Percentiles rank a stretch among this genome's conserved stretches.
Conservation (phyloP, 257 asterid genomes). For the Solanum corneliomulleri region DNA sequence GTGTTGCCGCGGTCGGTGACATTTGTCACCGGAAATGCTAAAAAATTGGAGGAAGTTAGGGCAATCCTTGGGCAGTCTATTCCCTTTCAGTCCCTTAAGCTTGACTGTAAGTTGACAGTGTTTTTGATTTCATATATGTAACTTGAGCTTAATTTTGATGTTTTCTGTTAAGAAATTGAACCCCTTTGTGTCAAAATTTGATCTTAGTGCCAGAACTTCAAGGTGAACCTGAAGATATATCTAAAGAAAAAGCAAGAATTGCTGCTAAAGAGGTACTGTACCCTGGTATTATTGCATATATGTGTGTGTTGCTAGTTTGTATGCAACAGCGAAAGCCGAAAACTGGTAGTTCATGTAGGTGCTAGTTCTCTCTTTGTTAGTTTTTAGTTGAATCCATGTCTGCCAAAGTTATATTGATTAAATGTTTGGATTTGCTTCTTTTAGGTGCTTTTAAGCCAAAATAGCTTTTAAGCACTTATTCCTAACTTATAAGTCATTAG, state of each 20-base stretch:
- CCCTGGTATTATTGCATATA: neutral
- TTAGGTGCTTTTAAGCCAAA: neutral
- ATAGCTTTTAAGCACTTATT: neutral
- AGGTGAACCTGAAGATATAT: conserved; percentile 96
- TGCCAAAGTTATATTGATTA: neutral
- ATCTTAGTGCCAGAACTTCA: conserved; percentile 73
- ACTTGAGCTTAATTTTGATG: neutral
- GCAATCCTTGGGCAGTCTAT: conserved; percentile 71
- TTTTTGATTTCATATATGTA: neutral
- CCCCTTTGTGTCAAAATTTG: neutral
- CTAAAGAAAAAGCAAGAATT: conserved; percentile 79
- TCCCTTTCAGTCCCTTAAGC: conserved; percentile 77
- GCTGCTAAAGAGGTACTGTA: conserved; percentile 72
- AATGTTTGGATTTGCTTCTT: neutral
- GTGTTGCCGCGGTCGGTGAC: conserved; percentile 70
- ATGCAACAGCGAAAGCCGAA: neutral
- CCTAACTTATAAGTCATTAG: neutral
- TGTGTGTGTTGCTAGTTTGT: neutral
- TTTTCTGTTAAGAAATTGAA: neutral
- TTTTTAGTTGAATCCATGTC: neutral
- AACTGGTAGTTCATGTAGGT: neutral
- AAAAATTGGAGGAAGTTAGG: conserved; percentile 86
- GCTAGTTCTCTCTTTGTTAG: neutral
- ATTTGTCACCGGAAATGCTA: conserved; percentile 88
- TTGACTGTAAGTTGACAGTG: conserved; percentile 39